phyloP scores from a whole-genome alignment of 352 stramenopile species.

The Phytophthora cryptogea region DNA sequence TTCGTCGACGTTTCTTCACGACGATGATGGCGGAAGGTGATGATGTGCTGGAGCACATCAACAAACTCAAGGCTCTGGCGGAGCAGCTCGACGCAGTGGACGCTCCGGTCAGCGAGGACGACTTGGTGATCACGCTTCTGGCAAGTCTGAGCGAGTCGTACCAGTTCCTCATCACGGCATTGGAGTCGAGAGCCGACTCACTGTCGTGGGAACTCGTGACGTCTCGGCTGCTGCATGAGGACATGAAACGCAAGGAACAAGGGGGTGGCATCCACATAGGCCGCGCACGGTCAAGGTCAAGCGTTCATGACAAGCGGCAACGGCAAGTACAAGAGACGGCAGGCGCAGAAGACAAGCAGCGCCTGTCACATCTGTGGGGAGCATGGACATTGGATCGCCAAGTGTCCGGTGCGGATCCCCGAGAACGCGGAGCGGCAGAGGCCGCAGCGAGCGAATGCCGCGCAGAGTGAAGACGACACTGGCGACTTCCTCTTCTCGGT shows the following conservation, averaged over 20 bases:
- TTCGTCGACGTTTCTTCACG: slow-evolving; percentile 25
- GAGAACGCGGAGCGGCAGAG: too few relatives aligned
- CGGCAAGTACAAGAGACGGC: not conserved
- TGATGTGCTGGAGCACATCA: slow-evolving; percentile 24
- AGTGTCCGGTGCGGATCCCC: too few relatives aligned
- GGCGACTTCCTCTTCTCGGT: too few relatives aligned
- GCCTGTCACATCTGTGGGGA: slow-evolving; percentile 4
- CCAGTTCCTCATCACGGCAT: not conserved
- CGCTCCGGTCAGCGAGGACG: slow-evolving; percentile 7
- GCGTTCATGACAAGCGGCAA: slow-evolving; percentile 4
- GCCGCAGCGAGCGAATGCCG: too few relatives aligned
- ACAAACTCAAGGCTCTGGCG: slow-evolving; percentile 8
- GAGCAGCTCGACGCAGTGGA: not conserved
- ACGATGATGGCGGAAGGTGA: slow-evolving; percentile 20
- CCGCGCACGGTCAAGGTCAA: slow-evolving; percentile 7
- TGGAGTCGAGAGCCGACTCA: not conserved
- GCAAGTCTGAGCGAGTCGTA: not conserved
- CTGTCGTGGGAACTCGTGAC: not conserved
- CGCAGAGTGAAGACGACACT: too few relatives aligned
- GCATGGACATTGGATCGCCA: slow-evolving; percentile 9
- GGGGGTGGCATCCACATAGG: slow-evolving; percentile 4
- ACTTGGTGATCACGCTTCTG: slow-evolving; percentile 5
- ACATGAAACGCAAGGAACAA: slow-evolving; percentile 7
- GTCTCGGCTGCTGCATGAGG: too few relatives aligned
- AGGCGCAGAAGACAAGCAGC: not conserved